These are phyloP conservation scores for Aspergillus cavernicola DNA, from an alignment of 495 filamentous ascomycete species.

Conservation along the genomic window DNA sequence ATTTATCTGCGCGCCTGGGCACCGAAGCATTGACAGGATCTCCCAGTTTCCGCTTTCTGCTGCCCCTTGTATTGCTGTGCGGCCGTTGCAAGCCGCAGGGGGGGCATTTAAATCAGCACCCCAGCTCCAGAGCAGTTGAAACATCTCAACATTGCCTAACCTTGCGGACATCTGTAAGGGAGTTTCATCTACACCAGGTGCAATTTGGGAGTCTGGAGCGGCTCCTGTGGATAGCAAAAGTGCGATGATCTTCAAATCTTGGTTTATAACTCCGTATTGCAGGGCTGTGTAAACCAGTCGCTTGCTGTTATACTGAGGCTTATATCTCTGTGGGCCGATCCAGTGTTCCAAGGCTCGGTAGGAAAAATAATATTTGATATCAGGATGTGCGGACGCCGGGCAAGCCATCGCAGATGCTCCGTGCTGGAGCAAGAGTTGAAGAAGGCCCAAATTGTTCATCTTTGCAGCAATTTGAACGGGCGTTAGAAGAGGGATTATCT, in stretches of 20 bases:
- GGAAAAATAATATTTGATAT: too few relatives aligned
- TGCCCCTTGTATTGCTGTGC: constrained; percentile 19
- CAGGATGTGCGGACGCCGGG: not conserved
- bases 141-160: constrained; percentile 15
- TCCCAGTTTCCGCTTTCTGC: constrained; percentile 17
- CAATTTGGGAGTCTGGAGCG: not conserved
- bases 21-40: constrained; percentile 10
- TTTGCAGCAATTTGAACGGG: constrained; percentile 9
- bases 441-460: not conserved
- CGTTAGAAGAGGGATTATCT: not conserved
- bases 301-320: not conserved
- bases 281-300: not conserved
- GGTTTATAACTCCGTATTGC: constrained; percentile 5
- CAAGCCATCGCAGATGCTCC: constrained; percentile 3
- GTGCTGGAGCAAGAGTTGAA: constrained; percentile 10
- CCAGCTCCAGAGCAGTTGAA: constrained; percentile 20
- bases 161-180: constrained; percentile 27
- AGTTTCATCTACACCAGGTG: not conserved
- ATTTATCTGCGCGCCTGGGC: constrained; percentile 22
- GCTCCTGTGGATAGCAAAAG: constrained; percentile 11
- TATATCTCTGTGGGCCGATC: not conserved
- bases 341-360: too few relatives aligned
- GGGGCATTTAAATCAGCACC: constrained; percentile 26
- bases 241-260: constrained; percentile 5
- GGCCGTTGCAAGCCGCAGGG: constrained; percentile 18